A percentile compares a stretch with the other conserved stretches of the same genome.
Evolutionary conservation across 345 rosid genomes (phyloP).

Genomic region (Mangifera indica): DNA sequence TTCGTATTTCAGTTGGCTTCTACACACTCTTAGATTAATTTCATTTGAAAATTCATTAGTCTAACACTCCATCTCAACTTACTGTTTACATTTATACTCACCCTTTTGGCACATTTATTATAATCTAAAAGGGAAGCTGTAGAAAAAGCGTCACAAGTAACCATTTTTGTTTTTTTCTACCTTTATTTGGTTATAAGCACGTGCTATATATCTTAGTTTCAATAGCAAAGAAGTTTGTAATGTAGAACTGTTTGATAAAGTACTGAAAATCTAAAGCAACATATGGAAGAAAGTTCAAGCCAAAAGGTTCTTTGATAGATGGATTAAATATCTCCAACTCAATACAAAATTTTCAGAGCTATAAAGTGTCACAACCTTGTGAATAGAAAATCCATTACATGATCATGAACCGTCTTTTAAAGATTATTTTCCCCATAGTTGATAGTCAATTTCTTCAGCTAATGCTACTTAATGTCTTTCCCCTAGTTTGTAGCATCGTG

Average conservation of each 20-base stretch:
- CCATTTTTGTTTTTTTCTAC: too few relatives aligned
- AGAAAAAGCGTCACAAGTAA: too few relatives aligned
- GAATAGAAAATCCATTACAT: not conserved
- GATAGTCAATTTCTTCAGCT: not conserved
- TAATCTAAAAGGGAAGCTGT: not conserved
- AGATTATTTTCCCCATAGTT: not conserved
- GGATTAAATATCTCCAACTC: not conserved
- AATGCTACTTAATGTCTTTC: not conserved
- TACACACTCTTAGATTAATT: not conserved
- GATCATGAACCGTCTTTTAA: not conserved
- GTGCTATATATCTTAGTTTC: not conserved
- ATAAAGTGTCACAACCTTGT: not conserved
- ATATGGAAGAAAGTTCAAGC: not conserved
- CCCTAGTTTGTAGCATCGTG: not conserved
- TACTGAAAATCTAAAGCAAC: not conserved
- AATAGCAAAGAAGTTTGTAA: not conserved
- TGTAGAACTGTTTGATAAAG: not conserved
- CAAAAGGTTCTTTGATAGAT: not conserved
- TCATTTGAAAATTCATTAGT: not conserved
- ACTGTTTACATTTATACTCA: not conserved
- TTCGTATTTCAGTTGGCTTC: not conserved
- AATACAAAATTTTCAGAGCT: not conserved
- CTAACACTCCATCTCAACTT: not conserved
- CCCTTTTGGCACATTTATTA: not conserved
- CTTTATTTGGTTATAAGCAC: not conserved